Percentiles rank a stretch among this genome's conserved stretches.
Evolutionary conservation across 2,329 filamentous ascomycete species (phyloP).

Genomic region (Monilinia vaccinii-corymbosi): DNA sequence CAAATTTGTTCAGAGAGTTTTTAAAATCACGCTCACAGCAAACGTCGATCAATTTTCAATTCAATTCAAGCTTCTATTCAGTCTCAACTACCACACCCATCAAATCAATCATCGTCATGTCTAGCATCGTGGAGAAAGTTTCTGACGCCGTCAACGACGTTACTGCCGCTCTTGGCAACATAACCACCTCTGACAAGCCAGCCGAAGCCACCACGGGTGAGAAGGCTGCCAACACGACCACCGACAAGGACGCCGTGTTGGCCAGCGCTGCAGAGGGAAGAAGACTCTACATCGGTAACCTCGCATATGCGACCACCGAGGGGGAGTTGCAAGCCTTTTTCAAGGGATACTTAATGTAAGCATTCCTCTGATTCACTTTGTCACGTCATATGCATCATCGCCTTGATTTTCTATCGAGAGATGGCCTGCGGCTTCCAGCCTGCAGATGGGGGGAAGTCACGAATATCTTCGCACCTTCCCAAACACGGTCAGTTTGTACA

Average conservation of each 20-base stretch:
- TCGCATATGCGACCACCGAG: conserved; percentile 99
- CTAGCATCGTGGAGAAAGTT: conserved; percentile 66
- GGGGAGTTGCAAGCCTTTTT: conserved; percentile 99
- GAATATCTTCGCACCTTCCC: background rate
- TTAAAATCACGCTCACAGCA: conserved; percentile 35
- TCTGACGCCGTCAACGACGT: conserved; percentile 64
- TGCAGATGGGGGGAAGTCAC: background rate
- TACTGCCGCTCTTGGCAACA: conserved; percentile 58
- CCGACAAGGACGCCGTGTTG: conserved; percentile 82
- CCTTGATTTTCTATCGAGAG: background rate
- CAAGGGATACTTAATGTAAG: conserved; percentile 98
- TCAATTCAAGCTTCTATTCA: conserved; percentile 44
- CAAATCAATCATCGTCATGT: conserved; percentile 57
- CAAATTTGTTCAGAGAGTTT: conserved; percentile 58
- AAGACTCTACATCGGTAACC: conserved; percentile 99
- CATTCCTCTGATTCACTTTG: conserved; percentile 26
- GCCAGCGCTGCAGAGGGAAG: conserved; percentile 97
- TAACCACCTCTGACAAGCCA: conserved; percentile 47
- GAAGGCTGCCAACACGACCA: conserved; percentile 25
- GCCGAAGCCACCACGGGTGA: conserved; percentile 37
- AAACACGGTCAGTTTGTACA: background rate
- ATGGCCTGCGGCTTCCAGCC: conserved; percentile 6
- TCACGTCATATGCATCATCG: background rate
- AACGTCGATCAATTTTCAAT: conserved; percentile 35
- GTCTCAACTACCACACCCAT: conserved; percentile 33